Percentiles rank a stretch among this genome's conserved stretches.
Conservation (phyloP, 2,329 filamentous ascomycete genomes). For the Pezicula carpinea region DNA sequence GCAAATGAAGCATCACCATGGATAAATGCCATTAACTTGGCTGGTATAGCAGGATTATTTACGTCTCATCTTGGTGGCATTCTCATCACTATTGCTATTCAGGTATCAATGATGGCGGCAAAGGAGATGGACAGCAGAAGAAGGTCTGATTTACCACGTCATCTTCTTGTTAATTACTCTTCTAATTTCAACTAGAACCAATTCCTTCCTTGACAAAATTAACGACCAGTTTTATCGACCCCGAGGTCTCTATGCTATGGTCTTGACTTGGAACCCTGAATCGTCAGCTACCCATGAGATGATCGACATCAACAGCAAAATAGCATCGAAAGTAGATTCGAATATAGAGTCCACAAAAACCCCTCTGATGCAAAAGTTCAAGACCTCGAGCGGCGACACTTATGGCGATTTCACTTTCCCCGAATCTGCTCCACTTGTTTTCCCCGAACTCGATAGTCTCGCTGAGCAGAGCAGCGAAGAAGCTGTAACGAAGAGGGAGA, state of each 20-base stretch:
- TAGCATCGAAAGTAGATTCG: background rate
- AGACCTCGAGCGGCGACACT: constrained; percentile 2
- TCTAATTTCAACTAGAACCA: constrained; percentile 21
- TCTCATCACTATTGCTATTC: constrained; percentile 37
- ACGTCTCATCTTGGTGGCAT: constrained; percentile 34
- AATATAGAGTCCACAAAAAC: background rate
- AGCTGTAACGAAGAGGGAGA: constrained; percentile 4
- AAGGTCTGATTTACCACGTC: background rate
- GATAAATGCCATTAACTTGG: constrained; percentile 37
- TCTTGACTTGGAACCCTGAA: constrained; percentile 48
- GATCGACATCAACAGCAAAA: background rate
- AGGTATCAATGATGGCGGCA: constrained; percentile 34
- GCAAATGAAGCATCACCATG: constrained; percentile 23
- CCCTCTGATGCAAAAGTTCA: background rate
- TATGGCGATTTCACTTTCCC: constrained; percentile 20
- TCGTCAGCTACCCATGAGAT: constrained; percentile 6
- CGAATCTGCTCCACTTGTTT: constrained; percentile 31
- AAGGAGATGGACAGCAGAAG: constrained; percentile 24
- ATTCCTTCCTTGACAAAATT: constrained; percentile 47
- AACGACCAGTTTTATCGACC: constrained; percentile 52
- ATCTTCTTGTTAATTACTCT: background rate
- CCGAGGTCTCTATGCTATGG: constrained; percentile 46
- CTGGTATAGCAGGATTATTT: constrained; percentile 32
- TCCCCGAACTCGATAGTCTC: constrained; percentile 19
- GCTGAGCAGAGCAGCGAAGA: constrained; percentile 5